These are phyloP conservation scores for Acanthamoeba castellanii DNA, from an alignment of 208 protist genomes.

Conservation along the genomic window DNA sequence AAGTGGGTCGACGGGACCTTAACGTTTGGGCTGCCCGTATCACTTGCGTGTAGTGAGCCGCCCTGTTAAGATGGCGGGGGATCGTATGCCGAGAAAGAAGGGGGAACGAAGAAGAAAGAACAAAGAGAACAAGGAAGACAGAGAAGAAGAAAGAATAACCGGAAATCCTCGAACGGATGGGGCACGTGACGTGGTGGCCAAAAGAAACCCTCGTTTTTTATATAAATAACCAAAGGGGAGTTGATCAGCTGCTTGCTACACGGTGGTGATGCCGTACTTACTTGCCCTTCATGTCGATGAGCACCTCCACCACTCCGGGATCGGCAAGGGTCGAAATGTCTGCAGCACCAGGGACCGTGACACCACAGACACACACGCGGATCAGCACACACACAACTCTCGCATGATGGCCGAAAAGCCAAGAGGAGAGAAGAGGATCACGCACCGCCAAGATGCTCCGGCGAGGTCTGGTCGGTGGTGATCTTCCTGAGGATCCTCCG, in stretches of 20 bases:
- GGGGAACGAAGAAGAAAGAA: neutral
- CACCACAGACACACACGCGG: neutral
- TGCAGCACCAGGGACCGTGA: neutral
- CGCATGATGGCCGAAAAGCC: neutral
- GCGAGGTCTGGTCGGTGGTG: constrained; percentile 86
- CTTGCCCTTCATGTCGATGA: constrained; percentile 45
- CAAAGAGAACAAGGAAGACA: neutral
- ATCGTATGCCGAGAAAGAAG: neutral
- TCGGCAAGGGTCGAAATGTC: constrained; percentile 24
- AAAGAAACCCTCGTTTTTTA: neutral
- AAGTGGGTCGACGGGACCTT: neutral
- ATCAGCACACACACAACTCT: too few relatives aligned
- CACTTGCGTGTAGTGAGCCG: neutral
- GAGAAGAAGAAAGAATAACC: neutral
- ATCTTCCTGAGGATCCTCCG: constrained; percentile 98
- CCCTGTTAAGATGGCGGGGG: neutral
- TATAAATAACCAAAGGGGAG: neutral
- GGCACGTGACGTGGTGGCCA: too few relatives aligned
- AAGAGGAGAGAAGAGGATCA: neutral
- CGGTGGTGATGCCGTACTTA: neutral
- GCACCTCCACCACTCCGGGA: constrained; percentile 9
- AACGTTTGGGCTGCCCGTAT: neutral
- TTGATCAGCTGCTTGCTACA: neutral
- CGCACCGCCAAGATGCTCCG: constrained; percentile 92
- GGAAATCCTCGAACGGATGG: too few relatives aligned